Percentiles rank a stretch among this genome's conserved stretches.
Conservation (phyloP, 148 eudicot genomes). For the Agrostemma githago region DNA sequence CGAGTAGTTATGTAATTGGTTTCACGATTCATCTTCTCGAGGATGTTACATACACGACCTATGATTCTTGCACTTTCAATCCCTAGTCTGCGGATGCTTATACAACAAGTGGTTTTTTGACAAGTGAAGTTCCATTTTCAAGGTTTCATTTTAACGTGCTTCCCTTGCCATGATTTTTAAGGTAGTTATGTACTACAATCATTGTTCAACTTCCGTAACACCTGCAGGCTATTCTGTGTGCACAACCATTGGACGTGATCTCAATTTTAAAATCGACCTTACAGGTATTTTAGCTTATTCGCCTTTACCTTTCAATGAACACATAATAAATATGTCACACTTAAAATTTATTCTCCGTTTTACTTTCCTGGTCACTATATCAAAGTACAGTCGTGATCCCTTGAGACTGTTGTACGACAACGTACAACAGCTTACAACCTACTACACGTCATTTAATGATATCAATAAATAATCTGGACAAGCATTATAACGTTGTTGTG, state of each 20-base stretch:
- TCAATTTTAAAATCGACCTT: slow-evolving; percentile 45
- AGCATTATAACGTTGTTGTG: too few relatives aligned
- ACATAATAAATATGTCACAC: background rate
- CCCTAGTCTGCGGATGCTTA: background rate
- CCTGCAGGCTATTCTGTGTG: slow-evolving; percentile 62
- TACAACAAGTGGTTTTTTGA: background rate
- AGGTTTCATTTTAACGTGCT: background rate
- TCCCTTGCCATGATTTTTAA: background rate
- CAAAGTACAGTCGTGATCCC: background rate
- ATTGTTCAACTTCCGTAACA: slow-evolving; percentile 8
- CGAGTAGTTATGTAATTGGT: background rate
- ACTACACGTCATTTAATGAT: too few relatives aligned
- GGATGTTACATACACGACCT: background rate
- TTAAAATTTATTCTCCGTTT: background rate
- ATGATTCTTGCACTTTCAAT: background rate
- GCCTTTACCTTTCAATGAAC: background rate
- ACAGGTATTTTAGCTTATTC: slow-evolving; percentile 34
- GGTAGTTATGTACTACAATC: background rate
- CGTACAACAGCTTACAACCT: too few relatives aligned
- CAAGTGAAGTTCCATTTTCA: background rate
- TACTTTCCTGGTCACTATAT: background rate
- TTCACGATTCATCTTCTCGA: background rate
- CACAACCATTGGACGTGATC: slow-evolving; percentile 44
- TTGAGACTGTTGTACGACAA: too few relatives aligned
- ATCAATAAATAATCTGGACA: too few relatives aligned